Evolutionary conservation across 192 early-diverging fungal species (phyloP), one percentile per base, ranked within the genome.

Genomic region (Neocallimastix lanati): DNA sequence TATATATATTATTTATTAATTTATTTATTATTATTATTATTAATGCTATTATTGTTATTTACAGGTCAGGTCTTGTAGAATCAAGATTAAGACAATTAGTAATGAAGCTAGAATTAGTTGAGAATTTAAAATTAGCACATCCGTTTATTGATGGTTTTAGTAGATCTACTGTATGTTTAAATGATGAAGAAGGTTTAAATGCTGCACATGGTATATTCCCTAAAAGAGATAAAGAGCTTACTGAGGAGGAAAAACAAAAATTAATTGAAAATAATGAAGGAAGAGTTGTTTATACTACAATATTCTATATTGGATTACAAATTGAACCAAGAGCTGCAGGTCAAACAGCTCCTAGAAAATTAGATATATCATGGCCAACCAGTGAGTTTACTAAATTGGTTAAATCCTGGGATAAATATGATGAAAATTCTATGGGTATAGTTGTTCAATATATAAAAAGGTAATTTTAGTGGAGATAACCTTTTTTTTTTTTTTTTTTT

Each of bases 131-230:
- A 18, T 58, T 94, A 77, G 95, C 94, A 2, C 95, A 96, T 80
- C 97, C 97, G 40, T 97, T 91, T 83, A 93, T 95, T 78, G 96
- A 97, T 79, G 90, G 93, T 77, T 93, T 92, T 78, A 92, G 95
- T 76, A 92, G 91, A 78, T 83, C 88, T 16, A 87, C 89, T 78
- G 78, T 84, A 36, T 93, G 91, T 84, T 82, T 80, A 29, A 87
- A 87, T 67, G 91, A 92, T 12, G 84, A 90, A 77, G 95, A 97
- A 82, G 85, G 83, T 25, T 82, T 87, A 76, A 87, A 90, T 77
- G 88, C 91, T 21, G 88, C 90, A 12, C 88, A 92, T 76, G 97
- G 94, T 28, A 87, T 83, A 21, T 85, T 88, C 78, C 79, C 84
- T 29, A 67, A 83, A 29, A 14, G 85, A 84, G n/a, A 58, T 0